Percentiles rank a stretch among this genome's conserved stretches.
These are phyloP conservation scores for Aspergillus pseudotamarii DNA, from an alignment of 2,329 filamentous ascomycete species.

Conservation along the genomic window DNA sequence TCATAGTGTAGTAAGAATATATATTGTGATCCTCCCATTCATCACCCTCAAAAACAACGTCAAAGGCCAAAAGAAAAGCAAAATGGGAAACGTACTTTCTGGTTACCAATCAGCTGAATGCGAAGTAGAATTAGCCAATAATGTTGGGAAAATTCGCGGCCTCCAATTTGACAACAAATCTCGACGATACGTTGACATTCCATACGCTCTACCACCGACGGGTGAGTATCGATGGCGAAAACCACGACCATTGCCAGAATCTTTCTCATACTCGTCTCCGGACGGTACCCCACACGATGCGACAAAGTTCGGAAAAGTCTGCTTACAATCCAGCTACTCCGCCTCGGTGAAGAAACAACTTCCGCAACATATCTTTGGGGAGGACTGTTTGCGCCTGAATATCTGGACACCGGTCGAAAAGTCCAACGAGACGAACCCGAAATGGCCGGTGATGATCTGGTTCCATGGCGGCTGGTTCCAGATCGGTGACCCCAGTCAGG, in stretches of 20 bases:
- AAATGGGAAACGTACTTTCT: conserved; percentile 18
- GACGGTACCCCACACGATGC: conserved; percentile 38
- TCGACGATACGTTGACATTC: conserved; percentile 37
- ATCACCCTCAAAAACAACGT: no score
- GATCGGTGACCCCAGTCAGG: conserved; percentile 49
- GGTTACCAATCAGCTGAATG: conserved; percentile 12
- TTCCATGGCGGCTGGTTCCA: conserved; percentile 54
- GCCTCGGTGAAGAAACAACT: conserved; percentile 18
- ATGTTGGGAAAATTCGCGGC: conserved; percentile 16
- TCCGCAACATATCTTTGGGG: conserved; percentile 36
- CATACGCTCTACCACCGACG: conserved; percentile 46
- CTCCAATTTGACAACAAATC: conserved; percentile 27
- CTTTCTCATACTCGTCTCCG: conserved; percentile 30
- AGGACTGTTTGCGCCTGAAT: conserved; percentile 55
- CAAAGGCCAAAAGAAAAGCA: no score
- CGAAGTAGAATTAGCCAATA: conserved; percentile 5
- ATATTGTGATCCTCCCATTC: no score
- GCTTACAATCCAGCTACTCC: conserved; percentile 44
- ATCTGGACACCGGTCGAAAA: conserved; percentile 49
- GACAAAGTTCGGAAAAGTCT: conserved; percentile 41
- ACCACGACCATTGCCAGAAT: conserved; percentile 36
- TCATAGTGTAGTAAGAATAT: no score
- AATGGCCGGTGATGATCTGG: conserved; percentile 37
- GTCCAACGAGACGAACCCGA: conserved; percentile 14
- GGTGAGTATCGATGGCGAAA: conserved; percentile 43